phyloP scores from a whole-genome alignment of 1,284 basidiomycete species.

The Dichomitus squalens region DNA sequence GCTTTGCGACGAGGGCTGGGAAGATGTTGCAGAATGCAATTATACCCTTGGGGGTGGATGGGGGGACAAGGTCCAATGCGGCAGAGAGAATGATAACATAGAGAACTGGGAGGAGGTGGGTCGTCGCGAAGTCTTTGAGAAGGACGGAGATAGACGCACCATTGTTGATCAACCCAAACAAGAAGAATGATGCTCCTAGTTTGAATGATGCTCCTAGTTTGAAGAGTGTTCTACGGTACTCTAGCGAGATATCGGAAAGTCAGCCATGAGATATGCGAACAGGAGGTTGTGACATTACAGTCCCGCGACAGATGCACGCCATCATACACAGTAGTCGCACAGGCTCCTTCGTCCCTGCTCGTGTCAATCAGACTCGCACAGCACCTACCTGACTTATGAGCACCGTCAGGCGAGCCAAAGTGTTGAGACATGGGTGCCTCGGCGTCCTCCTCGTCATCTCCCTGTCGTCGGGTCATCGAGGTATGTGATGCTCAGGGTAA shows the following conservation, averaged over 20 bases:
- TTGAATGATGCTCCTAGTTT: slow-evolving; percentile 37
- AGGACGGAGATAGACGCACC: slow-evolving; percentile 33
- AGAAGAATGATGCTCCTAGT: slow-evolving; percentile 53
- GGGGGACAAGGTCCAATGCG: slow-evolving; percentile 91
- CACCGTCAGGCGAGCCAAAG: neutral
- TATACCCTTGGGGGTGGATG: slow-evolving; percentile 89
- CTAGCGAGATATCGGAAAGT: neutral
- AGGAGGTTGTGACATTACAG: slow-evolving; percentile 4
- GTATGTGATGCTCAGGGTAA: neutral
- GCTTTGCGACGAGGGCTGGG: slow-evolving; percentile 81
- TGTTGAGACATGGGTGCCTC: neutral
- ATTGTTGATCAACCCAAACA: slow-evolving; percentile 63
- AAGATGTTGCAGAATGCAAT: slow-evolving; percentile 92
- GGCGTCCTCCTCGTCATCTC: neutral
- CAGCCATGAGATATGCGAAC: neutral
- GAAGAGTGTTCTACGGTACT: slow-evolving; percentile 26
- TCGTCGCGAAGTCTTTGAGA: neutral
- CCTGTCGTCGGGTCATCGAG: neutral
- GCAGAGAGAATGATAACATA: slow-evolving; percentile 98
- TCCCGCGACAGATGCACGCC: neutral
- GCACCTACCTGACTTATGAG: slow-evolving; percentile 11
- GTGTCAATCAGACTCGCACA: neutral
- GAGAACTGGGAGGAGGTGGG: slow-evolving; percentile 55
- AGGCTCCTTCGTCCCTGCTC: neutral
- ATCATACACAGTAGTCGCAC: neutral